Base-by-base conservation (phyloP, 306 rosid genomes). In the Glycine tomentella region DNA sequence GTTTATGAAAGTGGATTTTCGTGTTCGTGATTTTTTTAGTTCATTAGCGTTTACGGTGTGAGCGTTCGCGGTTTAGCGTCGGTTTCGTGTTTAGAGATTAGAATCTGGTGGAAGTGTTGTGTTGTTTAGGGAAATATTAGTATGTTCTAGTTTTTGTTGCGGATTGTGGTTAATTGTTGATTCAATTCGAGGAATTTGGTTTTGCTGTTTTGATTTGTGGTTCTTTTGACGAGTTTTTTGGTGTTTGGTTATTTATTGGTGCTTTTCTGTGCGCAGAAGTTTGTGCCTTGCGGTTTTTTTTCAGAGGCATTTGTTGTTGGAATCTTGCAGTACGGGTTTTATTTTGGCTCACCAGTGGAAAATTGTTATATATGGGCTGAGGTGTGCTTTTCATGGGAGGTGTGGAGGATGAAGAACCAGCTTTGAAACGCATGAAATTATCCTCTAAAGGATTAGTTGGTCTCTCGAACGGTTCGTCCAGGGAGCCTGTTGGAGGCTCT, bases 361-460 rank as follows among this genome's bases (percentile, higher is more conserved):
- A 81, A 13, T 44, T 53, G n/a, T 78, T 75, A 89, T 95, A 86
- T 87, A 95, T 95, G 99, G 99, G 94, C 97, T 95, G 99, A 95
- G 94, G 92, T 86, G 84, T 75, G 77, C 97, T 84, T 95, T 94
- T 95, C 96, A 95, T 95, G 99, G 99, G 99, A 90, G 98, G 99
- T 90, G 94, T 90, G 87, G 99, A 89, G 76, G 97, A 95, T 93
- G 99, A 93, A 89, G 97, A 91, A 87, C 99, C 99, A 90, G 98
- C 91, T 74, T 86, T 89, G 49, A 95, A 95, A 93, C 97, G 99
- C 33, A 85, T 89, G 88, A 95, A 89, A 80, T 67, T 93, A 66
- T 93, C 90, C 56, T 83, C 85, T 78, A 88, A 86, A 79, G 91
- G 90, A 83, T 76, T 87, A 90, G 84, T 75, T 83, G 85, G 93